These are phyloP conservation scores for Endothia cerciana DNA, from an alignment of 2,329 filamentous ascomycete species.

Conservation along the genomic window DNA sequence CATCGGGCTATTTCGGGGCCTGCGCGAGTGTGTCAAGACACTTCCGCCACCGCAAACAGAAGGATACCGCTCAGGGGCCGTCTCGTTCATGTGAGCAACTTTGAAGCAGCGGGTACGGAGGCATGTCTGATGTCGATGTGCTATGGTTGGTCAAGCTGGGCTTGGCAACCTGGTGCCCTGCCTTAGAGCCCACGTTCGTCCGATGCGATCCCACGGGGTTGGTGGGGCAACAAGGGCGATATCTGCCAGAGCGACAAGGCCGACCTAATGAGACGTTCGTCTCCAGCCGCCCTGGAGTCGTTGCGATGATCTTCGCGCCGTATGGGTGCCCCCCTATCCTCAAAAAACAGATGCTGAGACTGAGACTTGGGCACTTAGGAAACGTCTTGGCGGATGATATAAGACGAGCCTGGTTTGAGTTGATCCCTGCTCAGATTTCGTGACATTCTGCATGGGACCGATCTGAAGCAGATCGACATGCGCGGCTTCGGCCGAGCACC, in stretches of 20 bases:
- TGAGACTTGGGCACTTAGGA: neutral
- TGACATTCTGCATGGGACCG: neutral
- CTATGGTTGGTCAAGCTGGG: too few relatives aligned
- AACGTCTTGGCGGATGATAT: neutral
- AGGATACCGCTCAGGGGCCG: too few relatives aligned
- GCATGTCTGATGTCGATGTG: too few relatives aligned
- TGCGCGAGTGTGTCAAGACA: too few relatives aligned
- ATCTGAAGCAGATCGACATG: neutral
- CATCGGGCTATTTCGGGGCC: too few relatives aligned
- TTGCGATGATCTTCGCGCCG: neutral
- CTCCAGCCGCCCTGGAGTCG: neutral
- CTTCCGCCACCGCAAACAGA: too few relatives aligned
- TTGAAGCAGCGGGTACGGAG: too few relatives aligned
- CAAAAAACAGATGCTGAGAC: neutral
- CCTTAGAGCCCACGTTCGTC: neutral
- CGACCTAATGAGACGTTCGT: neutral
- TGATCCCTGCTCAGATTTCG: neutral
- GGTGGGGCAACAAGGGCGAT: neutral
- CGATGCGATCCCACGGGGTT: neutral
- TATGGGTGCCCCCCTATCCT: neutral
- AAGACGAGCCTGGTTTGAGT: constrained; percentile 3
- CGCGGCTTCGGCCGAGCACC: neutral
- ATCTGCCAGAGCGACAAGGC: neutral
- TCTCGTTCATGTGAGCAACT: too few relatives aligned
- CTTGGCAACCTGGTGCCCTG: neutral